Percentiles rank a stretch among this genome's conserved stretches.
Conservation (phyloP, 768 basidiomycete genomes). For the Lactifluus echinatus region DNA sequence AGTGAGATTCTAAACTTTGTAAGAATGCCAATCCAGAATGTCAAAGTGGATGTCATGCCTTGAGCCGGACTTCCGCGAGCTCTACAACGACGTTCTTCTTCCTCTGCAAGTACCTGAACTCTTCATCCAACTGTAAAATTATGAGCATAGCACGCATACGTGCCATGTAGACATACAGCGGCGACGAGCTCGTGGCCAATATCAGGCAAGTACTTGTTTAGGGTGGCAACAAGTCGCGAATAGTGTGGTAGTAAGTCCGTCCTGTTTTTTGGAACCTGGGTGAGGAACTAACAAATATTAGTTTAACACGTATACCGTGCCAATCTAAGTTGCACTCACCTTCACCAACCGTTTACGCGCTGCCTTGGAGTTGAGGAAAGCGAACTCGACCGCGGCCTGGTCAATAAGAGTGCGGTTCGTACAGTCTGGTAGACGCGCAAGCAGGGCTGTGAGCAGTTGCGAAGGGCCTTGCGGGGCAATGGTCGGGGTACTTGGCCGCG, state of each 20-base stretch:
- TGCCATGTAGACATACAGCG: constrained; percentile 41
- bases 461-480: constrained; percentile 85
- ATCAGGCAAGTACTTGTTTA: constrained; percentile 91
- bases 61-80: constrained; percentile 73
- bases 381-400: constrained; percentile 92
- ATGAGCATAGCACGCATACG: background rate
- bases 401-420: constrained; percentile 86
- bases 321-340: constrained; percentile 33
- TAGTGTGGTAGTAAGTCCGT: constrained; percentile 92
- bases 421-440: constrained; percentile 89
- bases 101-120: constrained; percentile 89
- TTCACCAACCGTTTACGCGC: constrained; percentile 85
- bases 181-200: constrained; percentile 76
- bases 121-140: constrained; percentile 75
- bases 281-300: constrained; percentile 49
- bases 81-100: constrained; percentile 93
- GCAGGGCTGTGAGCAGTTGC: constrained; percentile 82
- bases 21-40: background rate
- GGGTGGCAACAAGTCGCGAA: constrained; percentile 77
- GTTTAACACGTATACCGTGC: background rate
- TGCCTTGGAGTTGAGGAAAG: constrained; percentile 93
- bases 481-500: constrained; percentile 50
- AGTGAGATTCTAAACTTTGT: constrained; percentile 58
- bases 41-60: constrained; percentile 39
- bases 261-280: constrained; percentile 77